Evolutionary conservation across 768 basidiomycete species (phyloP), one percentile per base, ranked within the genome.

Genomic region (Tylopilus sp.): DNA sequence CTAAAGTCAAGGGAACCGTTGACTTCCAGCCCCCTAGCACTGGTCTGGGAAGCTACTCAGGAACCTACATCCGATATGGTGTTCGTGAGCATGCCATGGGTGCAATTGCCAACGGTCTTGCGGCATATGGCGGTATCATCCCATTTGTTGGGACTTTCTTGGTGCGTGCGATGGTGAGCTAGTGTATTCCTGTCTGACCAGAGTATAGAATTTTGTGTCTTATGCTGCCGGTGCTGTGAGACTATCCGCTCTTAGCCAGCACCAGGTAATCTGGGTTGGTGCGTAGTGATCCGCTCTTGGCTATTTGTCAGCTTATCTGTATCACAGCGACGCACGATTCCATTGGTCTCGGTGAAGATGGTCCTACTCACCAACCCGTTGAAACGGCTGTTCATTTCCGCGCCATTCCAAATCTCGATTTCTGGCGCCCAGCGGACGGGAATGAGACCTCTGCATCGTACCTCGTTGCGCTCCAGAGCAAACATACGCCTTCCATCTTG

Each of bases 11-110:
- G 75, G 74, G 72, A 50, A 80, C 80, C n/a, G 76, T 84, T 54
- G 95, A 98, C 74, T 96, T 98, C 86, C 95, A 98, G 72, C 89
- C 82, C 37, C 88, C 89, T 19, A 84, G 78, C 74, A 94, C 91
- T 19, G 84, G 84, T 29, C 79, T 96, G 40, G 95, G 95, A 53
- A 78, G 70, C 54, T 96, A 93, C 72, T 73, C 83, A 52, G 95
- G 95, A 48, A 88, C 86, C 43, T 97, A 98, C 71, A 84, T 98
- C 69, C 89, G 94, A 50, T 98, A 89, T 75, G 95, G 95, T 82
- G 93, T 98, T 52, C 90, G 95, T 72, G 95, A 98, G 72, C 95
- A 98, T 72, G 95, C 78, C 61, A 98, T 97, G 94, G 90, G 88
- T 63, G 95, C 94, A 50, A 93, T 98, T 63, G 91, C 86, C 60